phyloP scores from a whole-genome alignment of 306 rosid species.

The Crotalaria pallida region DNA sequence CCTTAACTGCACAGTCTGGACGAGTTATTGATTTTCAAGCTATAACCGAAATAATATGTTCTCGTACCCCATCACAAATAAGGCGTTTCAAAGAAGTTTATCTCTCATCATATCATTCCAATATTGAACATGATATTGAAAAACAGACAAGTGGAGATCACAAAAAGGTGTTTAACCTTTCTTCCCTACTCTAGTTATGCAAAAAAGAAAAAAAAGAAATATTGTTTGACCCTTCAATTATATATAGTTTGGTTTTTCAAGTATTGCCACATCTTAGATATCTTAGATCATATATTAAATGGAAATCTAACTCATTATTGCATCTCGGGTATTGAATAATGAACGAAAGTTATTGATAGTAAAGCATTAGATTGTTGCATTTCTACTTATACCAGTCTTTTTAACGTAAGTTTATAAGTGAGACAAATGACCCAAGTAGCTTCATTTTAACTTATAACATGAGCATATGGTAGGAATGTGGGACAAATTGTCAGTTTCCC shows the following conservation, averaged over 20 bases:
- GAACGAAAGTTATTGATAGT: not conserved
- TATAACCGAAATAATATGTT: slow-evolving; percentile 63
- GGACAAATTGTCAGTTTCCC: not conserved
- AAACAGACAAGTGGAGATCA: slow-evolving; percentile 38
- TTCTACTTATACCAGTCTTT: not conserved
- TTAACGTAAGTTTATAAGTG: not conserved
- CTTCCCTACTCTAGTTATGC: not conserved
- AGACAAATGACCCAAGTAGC: not conserved
- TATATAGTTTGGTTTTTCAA: not conserved
- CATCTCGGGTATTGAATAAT: too few relatives aligned
- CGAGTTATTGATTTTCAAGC: slow-evolving; percentile 37
- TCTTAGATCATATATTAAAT: not conserved
- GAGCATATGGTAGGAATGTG: not conserved
- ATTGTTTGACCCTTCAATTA: too few relatives aligned
- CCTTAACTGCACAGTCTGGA: slow-evolving; percentile 9
- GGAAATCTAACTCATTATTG: too few relatives aligned
- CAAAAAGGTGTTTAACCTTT: slow-evolving; percentile 35
- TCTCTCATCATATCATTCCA: slow-evolving; percentile 30
- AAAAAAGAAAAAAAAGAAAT: too few relatives aligned
- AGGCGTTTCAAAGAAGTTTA: slow-evolving; percentile 57
- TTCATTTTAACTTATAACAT: not conserved
- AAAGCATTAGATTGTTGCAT: not conserved
- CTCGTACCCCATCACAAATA: slow-evolving; percentile 67
- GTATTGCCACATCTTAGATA: not conserved
- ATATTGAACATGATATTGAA: slow-evolving; percentile 50